Evolutionary conservation across 495 filamentous ascomycete genomes (phyloP), one percentile per base, ranked within the genome.

Genomic region (Podospora pseudoanserina): DNA sequence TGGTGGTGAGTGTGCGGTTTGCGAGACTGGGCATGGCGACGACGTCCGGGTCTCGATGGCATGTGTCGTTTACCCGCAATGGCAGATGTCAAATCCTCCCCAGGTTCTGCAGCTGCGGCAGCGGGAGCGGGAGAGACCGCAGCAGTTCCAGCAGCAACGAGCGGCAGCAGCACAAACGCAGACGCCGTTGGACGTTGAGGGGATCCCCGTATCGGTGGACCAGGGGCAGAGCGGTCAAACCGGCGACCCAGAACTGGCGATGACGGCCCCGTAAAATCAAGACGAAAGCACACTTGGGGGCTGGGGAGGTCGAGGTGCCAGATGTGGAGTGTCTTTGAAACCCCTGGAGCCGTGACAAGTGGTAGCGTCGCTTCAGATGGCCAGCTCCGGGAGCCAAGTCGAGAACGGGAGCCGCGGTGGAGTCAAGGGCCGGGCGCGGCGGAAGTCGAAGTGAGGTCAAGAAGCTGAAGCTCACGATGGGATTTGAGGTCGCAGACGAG

Each of bases 1-100:
- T 63, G 72, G 67, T 59, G 72, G 30, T 63, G 68, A 70, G 59
- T 55, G 70, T 59, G 59, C 26, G 49, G 30, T 62, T 69, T 62
- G 54, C 71, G 64, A 67, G 64, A 65, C 69, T 64, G 75, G 60
- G 77, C 77, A 79, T 79, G 74, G 77, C 72, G 77, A 68, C 71
- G 68, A 64, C 26, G 16, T 66, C 58, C 28, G 15, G 63, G 30
- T 26, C 44, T 59, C 56, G 16, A 39, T 57, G 27, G 64, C 23
- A 58, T 27, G 20, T 9, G 32, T 60, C n/a, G 55, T 58, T 58
- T 58, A 58, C 55, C 55, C 55, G 55, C 55, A 26, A 58, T 58
- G 55, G 55, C n/a, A 26, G n/a, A 26, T 20, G 6, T 58, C 16
- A 23, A 23, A 23, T 57, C 44, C 65, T 66, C 62, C 68, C 65